These are phyloP conservation scores for Penicillium chermesinum DNA, from an alignment of 495 filamentous ascomycete genomes.

Conservation along the genomic window DNA sequence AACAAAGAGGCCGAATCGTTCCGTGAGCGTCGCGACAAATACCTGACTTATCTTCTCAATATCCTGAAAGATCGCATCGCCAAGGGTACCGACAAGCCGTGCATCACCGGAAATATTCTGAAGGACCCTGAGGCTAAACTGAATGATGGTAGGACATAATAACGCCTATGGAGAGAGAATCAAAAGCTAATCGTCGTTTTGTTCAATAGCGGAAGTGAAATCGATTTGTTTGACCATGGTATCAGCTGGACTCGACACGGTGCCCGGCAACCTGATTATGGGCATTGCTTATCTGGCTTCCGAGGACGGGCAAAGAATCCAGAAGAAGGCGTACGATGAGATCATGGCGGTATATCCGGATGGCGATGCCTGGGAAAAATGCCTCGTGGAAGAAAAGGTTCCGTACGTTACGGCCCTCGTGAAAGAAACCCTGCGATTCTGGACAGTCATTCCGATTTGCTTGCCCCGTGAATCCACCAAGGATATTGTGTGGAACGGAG, in stretches of 20 bases:
- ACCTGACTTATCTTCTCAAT: conserved; percentile 53
- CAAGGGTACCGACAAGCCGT: conserved; percentile 61
- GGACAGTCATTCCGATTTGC: conserved; percentile 69
- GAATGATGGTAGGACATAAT: conserved; percentile 49
- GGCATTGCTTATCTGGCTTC: conserved; percentile 65
- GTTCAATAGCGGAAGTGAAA: conserved; percentile 54
- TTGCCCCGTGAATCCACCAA: conserved; percentile 61
- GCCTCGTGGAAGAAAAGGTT: conserved; percentile 63
- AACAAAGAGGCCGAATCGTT: conserved; percentile 51
- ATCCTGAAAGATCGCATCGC: conserved; percentile 56
- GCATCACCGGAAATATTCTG: conserved; percentile 64
- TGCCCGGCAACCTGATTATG: conserved; percentile 66
- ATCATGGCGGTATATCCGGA: conserved; percentile 62
- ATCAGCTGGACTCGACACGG: conserved; percentile 64
- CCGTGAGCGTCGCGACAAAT: conserved; percentile 50
- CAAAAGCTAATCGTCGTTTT: too few species aligned
- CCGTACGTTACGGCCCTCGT: conserved; percentile 65
- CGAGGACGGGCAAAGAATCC: conserved; percentile 56
- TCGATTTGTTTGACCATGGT: conserved; percentile 75
- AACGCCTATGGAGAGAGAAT: too few species aligned
- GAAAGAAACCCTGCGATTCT: conserved; percentile 66
- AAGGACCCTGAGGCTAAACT: conserved; percentile 60
- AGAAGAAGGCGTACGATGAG: conserved; percentile 56
- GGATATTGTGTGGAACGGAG: conserved; percentile 56
- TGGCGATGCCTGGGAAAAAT: conserved; percentile 60